Conservation (phyloP, 257 asterid genomes). For the Solanum bukasovii region DNA sequence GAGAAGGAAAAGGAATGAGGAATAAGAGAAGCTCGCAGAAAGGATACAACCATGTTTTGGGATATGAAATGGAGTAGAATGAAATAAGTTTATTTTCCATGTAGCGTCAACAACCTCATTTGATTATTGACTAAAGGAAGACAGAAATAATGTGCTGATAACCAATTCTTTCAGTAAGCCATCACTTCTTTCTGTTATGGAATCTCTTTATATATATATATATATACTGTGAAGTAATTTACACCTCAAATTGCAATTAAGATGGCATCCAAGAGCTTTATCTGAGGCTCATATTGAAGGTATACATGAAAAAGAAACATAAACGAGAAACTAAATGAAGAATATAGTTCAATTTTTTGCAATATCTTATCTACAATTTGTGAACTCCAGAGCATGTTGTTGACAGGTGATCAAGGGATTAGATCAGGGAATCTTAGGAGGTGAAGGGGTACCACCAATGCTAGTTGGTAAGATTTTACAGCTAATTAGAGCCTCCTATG, state of each 20-base stretch:
- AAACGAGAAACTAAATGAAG: not conserved
- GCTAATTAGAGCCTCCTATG: not conserved
- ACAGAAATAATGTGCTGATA: not conserved
- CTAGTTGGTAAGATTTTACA: constrained; percentile 50
- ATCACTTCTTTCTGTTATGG: not conserved
- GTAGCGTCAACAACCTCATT: not conserved
- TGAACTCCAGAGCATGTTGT: not conserved
- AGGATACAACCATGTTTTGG: not conserved
- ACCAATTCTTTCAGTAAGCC: not conserved
- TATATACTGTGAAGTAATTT: not conserved
- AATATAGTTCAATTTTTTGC: not conserved
- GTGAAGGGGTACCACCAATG: constrained; percentile 92
- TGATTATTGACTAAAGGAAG: not conserved
- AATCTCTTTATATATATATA: not conserved
- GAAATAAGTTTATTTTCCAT: not conserved
- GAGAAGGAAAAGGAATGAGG: not conserved
- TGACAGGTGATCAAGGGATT: constrained; percentile 72
- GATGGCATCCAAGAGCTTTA: not conserved
- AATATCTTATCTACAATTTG: not conserved
- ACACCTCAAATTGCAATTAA: not conserved
- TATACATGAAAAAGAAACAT: not conserved
- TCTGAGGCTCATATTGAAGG: not conserved
- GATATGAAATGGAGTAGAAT: not conserved
- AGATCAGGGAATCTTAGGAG: constrained; percentile 89
- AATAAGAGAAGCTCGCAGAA: not conserved